Evolutionary conservation across 345 rosid species (phyloP).

Genomic region (Carallia brachiata): DNA sequence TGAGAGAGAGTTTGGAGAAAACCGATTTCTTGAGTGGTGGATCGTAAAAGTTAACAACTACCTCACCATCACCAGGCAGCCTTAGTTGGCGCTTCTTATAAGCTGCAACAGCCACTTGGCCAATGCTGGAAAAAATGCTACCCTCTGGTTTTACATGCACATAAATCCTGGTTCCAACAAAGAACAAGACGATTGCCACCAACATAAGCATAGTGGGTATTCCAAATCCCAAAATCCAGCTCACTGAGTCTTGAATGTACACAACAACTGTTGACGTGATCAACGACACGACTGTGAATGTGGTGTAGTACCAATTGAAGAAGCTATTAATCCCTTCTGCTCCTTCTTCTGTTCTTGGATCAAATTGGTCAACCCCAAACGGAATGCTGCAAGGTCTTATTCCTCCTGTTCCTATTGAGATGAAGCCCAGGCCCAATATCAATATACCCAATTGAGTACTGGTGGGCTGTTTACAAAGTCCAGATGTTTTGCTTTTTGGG

Average conservation of each 20-base stretch:
- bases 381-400: conserved; percentile 55
- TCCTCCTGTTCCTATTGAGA: conserved; percentile 54
- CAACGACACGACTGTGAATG: conserved; percentile 46
- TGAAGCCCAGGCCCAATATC: conserved; percentile 40
- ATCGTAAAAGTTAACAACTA: conserved; percentile 29
- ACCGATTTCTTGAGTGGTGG: conserved; percentile 19
- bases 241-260: conserved; percentile 49
- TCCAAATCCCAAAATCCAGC: conserved; percentile 57
- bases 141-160: conserved; percentile 43
- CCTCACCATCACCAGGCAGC: conserved; percentile 44
- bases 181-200: conserved; percentile 36
- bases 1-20: conserved; percentile 39
- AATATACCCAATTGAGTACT: conserved; percentile 43
- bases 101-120: conserved; percentile 52
- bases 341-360: conserved; percentile 45
- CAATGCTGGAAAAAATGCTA: conserved; percentile 29
- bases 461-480: conserved; percentile 35
- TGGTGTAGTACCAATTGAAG: conserved; percentile 59
- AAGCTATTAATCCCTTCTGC: conserved; percentile 44
- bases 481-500: background rate
- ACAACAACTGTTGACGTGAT: conserved; percentile 44
- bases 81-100: conserved; percentile 48
- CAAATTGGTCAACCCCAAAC: conserved; percentile 59
- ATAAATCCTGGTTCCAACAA: conserved; percentile 40
- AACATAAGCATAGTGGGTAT: conserved; percentile 51